Conservation (phyloP, 176 grass and related monocot species). For the Areca catechu region DNA sequence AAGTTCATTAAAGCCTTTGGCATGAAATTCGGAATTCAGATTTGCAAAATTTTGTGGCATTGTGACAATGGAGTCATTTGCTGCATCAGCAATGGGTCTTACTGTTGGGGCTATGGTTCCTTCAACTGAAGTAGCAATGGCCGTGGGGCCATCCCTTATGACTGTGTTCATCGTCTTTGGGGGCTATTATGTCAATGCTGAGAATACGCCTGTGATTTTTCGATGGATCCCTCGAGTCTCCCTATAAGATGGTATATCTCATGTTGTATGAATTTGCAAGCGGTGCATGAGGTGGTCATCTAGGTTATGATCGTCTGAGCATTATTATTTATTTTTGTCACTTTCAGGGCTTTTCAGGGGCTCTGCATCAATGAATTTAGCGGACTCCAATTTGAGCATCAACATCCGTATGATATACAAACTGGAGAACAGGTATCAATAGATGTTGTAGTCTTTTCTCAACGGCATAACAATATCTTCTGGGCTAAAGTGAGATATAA, state of each 20-base stretch:
- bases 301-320: too few relatives aligned
- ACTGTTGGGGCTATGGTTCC: constrained; percentile 92
- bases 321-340: neutral
- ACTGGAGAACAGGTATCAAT: constrained; percentile 81
- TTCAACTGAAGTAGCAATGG: constrained; percentile 89
- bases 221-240: constrained; percentile 82
- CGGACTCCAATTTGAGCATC: constrained; percentile 76
- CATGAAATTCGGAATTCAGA: constrained; percentile 22
- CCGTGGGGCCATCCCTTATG: constrained; percentile 95
- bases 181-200: constrained; percentile 90
- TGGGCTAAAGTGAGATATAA: too few relatives aligned
- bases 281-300: too few relatives aligned
- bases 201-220: constrained; percentile 79
- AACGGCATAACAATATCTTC: too few relatives aligned
- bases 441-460: too few relatives aligned
- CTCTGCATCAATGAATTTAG: constrained; percentile 94
- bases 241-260: constrained; percentile 86
- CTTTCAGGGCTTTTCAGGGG: constrained; percentile 83
- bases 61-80: constrained; percentile 85
- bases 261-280: neutral
- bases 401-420: constrained; percentile 71
- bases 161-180: constrained; percentile 97
- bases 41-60: constrained; percentile 94
- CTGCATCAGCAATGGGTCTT: constrained; percentile 89
- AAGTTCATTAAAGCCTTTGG: neutral